Evolutionary conservation across 106 monocot species (phyloP), one percentile per base, ranked within the genome.

Genomic region (Hemerocallis citrina): DNA sequence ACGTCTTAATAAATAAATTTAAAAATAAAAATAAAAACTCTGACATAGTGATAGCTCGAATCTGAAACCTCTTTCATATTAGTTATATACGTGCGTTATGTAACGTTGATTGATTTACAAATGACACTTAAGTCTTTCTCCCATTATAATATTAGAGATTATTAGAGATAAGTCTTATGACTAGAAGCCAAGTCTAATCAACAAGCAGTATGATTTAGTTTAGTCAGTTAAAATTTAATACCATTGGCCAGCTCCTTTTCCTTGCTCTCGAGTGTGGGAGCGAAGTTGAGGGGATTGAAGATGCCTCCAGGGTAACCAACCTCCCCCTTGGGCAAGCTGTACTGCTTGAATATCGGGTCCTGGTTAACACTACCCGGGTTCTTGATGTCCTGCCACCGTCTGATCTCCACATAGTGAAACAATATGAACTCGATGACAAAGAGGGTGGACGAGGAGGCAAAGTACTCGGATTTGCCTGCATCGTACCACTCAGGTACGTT

Each of bases 371-470:
- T 59, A 21, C 93, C 93, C 0, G 93, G 93, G 82, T 93, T 93
- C 89, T 93, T 93, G 77, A 93, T 94, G 67, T 94, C 94, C 64
- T 94, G 94, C 94, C 94, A 94, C 62, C 94, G 70, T 41, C 94
- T 45, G 75, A 94, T 94, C 79, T 94, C 94, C 1, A 89, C 94
- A 67, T 89, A 94, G 75, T 94, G 94, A 75, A 94, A 94, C 11
- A 94, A 61, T 49, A 94, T 94, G 83, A 94, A 94, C 76, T 93
- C 93, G 54, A 93, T 85, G n/a, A 93, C 88, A 59, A 94, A 94
- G 43, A 94, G 68, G 22, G 94, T 94, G 31, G 94, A 94, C 1
- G 89, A 93, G 3, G 93, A 93, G 9, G 93, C 89, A 48, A 93
- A 93, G 85, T 93, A 93, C 72, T 85, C 82, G 21, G 66, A 64